Conservation (phyloP, 2,329 filamentous ascomycete species). For the Microdochium paspali region DNA sequence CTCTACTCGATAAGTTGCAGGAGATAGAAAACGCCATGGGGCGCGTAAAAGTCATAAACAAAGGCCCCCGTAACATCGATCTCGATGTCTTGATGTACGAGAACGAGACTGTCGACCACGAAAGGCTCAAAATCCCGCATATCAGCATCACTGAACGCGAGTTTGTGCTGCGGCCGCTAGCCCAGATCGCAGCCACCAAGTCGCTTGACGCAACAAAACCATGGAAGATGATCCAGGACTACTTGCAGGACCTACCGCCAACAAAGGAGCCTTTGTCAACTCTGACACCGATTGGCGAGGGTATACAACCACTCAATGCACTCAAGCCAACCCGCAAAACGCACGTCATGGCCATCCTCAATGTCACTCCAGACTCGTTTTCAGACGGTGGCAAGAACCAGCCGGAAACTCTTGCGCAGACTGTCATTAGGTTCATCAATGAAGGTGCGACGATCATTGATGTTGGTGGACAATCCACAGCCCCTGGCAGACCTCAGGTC, state of each 20-base stretch:
- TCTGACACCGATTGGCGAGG: conserved; percentile 43
- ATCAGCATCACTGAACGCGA: conserved; percentile 78
- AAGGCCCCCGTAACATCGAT: conserved; percentile 91
- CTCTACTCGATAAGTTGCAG: conserved; percentile 73
- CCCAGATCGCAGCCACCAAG: conserved; percentile 56
- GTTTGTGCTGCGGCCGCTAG: conserved; percentile 83
- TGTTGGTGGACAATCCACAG: conserved; percentile 86
- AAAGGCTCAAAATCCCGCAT: conserved; percentile 78
- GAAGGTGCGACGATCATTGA: conserved; percentile 79
- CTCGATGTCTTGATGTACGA: conserved; percentile 85
- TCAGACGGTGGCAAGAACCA: conserved; percentile 73
- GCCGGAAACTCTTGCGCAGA: conserved; percentile 42
- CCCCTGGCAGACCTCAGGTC: conserved; percentile 64
- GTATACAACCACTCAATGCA: conserved; percentile 47
- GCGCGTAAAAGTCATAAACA: conserved; percentile 76
- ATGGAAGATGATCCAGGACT: conserved; percentile 52
- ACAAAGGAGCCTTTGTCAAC: conserved; percentile 43
- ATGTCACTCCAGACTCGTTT: conserved; percentile 93
- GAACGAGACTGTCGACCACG: conserved; percentile 52
- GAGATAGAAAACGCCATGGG: conserved; percentile 74
- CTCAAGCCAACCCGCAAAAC: conserved; percentile 52
- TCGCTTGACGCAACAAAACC: conserved; percentile 42
- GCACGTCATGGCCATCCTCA: conserved; percentile 86
- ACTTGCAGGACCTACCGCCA: conserved; percentile 47
- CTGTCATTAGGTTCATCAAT: conserved; percentile 51